phyloP scores from a whole-genome alignment of 208 protist genomes.

The Leishmania turanica region DNA sequence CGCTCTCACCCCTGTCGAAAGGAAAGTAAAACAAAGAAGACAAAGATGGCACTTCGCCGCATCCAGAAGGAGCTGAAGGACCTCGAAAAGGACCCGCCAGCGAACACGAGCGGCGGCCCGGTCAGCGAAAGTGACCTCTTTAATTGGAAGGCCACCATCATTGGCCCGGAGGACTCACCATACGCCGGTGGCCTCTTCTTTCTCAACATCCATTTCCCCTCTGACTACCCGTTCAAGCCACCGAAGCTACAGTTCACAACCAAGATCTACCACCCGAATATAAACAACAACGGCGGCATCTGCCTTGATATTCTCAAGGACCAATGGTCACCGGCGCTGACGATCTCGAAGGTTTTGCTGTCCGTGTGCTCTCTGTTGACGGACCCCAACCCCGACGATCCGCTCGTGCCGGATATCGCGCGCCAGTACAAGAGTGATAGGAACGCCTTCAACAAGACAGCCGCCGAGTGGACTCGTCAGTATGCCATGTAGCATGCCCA shows the following conservation, averaged over 20 bases:
- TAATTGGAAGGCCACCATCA: slow-evolving; percentile 98
- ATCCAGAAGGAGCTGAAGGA: slow-evolving; percentile 97
- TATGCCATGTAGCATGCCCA: slow-evolving; percentile 72
- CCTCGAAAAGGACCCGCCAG: slow-evolving; percentile 94
- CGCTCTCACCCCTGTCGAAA: not conserved
- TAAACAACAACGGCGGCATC: slow-evolving; percentile 97
- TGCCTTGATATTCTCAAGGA: slow-evolving; percentile 99
- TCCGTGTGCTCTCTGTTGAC: slow-evolving; percentile 98
- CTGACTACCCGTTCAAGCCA: slow-evolving; percentile 98
- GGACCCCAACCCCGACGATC: slow-evolving; percentile 99
- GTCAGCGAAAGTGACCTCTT: slow-evolving; percentile 95
- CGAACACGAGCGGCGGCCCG: slow-evolving; percentile 96
- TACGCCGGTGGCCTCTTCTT: slow-evolving; percentile 98
- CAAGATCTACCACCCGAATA: slow-evolving; percentile 98
- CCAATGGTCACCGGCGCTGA: slow-evolving; percentile 97
- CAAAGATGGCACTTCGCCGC: slow-evolving; percentile 92
- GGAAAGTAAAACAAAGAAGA: not conserved
- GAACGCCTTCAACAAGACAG: slow-evolving; percentile 91
- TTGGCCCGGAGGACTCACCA: slow-evolving; percentile 96
- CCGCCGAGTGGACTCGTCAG: slow-evolving; percentile 92
- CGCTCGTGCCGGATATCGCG: slow-evolving; percentile 98
- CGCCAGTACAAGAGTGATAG: slow-evolving; percentile 96
- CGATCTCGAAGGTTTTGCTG: slow-evolving; percentile 98
- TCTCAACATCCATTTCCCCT: slow-evolving; percentile 98
- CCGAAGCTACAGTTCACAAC: slow-evolving; percentile 94